These are phyloP conservation scores for Elsinoe batatas DNA, from an alignment of 2,329 filamentous ascomycete genomes.

Conservation along the genomic window DNA sequence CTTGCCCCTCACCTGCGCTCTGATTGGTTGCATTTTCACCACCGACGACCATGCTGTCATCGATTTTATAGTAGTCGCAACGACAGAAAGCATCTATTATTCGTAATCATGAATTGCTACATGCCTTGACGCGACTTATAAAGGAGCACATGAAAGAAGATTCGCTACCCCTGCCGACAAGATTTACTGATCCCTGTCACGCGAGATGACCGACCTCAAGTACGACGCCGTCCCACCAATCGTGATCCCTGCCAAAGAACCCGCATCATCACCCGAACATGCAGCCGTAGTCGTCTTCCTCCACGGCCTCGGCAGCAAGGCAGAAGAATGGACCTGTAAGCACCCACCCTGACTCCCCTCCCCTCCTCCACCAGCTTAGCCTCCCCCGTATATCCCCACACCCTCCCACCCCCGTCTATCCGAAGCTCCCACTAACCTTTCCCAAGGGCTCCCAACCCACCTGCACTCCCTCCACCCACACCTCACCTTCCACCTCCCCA, in stretches of 20 bases:
- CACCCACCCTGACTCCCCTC: background rate
- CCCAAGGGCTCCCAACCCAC: conserved; percentile 29
- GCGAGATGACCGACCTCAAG: conserved; percentile 5
- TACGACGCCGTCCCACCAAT: conserved; percentile 24
- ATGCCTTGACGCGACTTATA: no score
- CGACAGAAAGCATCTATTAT: no score
- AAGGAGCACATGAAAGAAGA: no score
- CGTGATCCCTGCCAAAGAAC: conserved; percentile 28
- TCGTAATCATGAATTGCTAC: no score
- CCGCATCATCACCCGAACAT: conserved; percentile 28
- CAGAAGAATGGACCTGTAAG: conserved; percentile 34
- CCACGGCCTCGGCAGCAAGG: conserved; percentile 40
- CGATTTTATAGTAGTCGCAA: no score
- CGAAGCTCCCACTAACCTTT: background rate
- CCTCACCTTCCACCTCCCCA: conserved; percentile 42
- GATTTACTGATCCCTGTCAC: no score
- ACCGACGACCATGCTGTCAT: background rate
- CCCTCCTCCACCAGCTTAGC: background rate
- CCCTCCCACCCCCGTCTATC: background rate
- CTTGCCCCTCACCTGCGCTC: background rate
- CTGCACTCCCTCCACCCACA: conserved; percentile 39
- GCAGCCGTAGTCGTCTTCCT: conserved; percentile 38
- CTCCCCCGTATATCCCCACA: background rate
- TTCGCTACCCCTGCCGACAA: no score
- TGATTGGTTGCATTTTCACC: background rate